Evolutionary conservation across 2,329 filamentous ascomycete genomes (phyloP).

Genomic region (Fusarium sp.): DNA sequence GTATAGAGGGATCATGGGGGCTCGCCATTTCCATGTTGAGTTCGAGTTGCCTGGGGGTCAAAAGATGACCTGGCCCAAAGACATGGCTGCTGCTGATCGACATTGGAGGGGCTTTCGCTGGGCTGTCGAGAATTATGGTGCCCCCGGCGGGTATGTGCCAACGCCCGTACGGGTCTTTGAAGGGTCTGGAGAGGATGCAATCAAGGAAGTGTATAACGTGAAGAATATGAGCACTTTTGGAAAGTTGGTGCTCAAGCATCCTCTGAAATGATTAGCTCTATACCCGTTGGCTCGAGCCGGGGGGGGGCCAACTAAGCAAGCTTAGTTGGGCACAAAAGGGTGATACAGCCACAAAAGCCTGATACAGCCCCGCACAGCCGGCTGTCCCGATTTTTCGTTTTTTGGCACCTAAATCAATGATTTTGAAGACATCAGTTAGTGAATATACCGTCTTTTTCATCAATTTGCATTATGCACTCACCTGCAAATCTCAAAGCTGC

Average conservation of each 20-base stretch:
- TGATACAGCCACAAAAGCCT: too few relatives aligned
- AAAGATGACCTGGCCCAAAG: not conserved
- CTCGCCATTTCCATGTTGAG: not conserved
- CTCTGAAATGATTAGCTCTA: not conserved
- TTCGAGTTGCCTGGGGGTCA: not conserved
- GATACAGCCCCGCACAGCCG: too few relatives aligned
- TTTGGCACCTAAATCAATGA: too few relatives aligned
- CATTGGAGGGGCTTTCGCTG: not conserved
- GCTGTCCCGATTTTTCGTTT: too few relatives aligned
- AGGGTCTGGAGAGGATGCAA: not conserved
- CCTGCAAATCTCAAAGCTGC: too few relatives aligned
- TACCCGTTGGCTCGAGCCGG: too few relatives aligned
- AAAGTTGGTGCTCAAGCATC: not conserved
- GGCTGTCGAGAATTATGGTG: not conserved
- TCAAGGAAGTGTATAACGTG: not conserved
- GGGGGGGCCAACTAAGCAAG: too few relatives aligned
- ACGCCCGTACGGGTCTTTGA: not conserved
- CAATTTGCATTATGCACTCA: too few relatives aligned
- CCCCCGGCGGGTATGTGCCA: not conserved
- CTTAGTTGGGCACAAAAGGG: too few relatives aligned
- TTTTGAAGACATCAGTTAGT: too few relatives aligned
- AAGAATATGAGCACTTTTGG: not conserved
- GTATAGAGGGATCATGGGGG: not conserved
- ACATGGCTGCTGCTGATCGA: not conserved
- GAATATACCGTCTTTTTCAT: too few relatives aligned